Conservation (phyloP, 2,329 filamentous ascomycete genomes). For the Elsinoe necatrix region DNA sequence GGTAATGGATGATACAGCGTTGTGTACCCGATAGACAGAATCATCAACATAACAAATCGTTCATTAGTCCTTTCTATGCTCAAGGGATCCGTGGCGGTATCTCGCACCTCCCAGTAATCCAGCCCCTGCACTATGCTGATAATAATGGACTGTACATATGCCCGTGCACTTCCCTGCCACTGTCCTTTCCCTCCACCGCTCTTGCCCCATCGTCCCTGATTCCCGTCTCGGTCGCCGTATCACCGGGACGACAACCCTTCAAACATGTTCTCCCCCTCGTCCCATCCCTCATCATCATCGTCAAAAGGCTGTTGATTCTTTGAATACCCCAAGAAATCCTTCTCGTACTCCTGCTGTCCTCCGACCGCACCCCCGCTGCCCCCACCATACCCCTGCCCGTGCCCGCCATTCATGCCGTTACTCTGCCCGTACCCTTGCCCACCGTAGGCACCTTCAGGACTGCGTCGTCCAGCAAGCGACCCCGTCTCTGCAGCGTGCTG, state of each 20-base stretch:
- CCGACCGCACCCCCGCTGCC: background rate
- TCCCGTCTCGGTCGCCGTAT: background rate
- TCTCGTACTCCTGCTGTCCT: slow-evolving; percentile 3
- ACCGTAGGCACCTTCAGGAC: slow-evolving; percentile 1
- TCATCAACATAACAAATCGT: background rate
- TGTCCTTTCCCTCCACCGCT: background rate
- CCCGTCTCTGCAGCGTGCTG: slow-evolving; percentile 14
- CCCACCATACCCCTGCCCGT: background rate
- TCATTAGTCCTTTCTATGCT: background rate
- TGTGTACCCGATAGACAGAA: background rate
- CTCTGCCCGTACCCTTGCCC: background rate
- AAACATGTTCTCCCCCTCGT: slow-evolving; percentile 15
- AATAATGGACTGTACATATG: slow-evolving; percentile 11
- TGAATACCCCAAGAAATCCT: slow-evolving; percentile 4
- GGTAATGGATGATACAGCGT: background rate
- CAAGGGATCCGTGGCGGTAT: background rate
- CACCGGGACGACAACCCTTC: slow-evolving; percentile 12
- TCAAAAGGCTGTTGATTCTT: slow-evolving; percentile 14
- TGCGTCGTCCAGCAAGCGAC: background rate
- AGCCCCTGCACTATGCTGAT: background rate
- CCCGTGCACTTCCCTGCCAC: background rate
- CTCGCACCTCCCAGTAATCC: background rate
- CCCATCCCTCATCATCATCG: slow-evolving; percentile 13
- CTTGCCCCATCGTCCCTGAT: background rate
- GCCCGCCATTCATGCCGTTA: slow-evolving; percentile 2